Base-by-base conservation (phyloP, 495 filamentous ascomycete genomes). In the Aspergillus carlsbadensis region DNA sequence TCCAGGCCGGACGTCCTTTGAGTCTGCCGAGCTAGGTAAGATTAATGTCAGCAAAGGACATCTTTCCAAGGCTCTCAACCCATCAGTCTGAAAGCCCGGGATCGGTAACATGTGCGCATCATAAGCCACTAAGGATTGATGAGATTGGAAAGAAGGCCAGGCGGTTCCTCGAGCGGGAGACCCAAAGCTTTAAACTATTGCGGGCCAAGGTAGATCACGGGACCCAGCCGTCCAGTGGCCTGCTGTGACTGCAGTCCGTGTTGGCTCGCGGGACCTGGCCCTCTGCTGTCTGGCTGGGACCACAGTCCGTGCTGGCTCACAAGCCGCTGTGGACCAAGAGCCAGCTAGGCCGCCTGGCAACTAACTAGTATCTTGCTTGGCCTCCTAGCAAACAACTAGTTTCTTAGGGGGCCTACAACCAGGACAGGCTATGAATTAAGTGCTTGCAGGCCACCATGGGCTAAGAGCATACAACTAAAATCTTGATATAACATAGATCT, bases 251-350 rank as follows among this genome's bases (percentile, higher is more conserved):
- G 17, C 39, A 41, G 39, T 41, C 39, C 39, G 39, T 41, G 39
- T n/a, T 41, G 39, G 39, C 39, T 41, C 39, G 17, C 7, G 33
- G 33, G 33, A 35, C 33, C 33, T 35, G 6, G 36, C 36, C 39
- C 39, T 41, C 39, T n/a, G 39, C 39, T 41, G 39, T 41, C 39
- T n/a, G 6, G 39, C 39, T 41, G 39, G 39, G 15, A 41, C 39
- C 39, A 41, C 39, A 41, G 39, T 41, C 39, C 39, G 39, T 41
- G 39, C 39, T 41, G 39, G 39, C 39, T 41, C 39, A 41, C 7
- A 18, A 41, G 39, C 39, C 39, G 39, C 39, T 41, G 39, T n/a
- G 14, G 39, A 41, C 39, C 7, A n/a, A n/a, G 39, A 41, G 39
- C 39, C 39, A 1, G 39, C 39, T 41, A n/a, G 39, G 39, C 39